Evolutionary conservation across 495 filamentous ascomycete genomes (phyloP).

Genomic region (Parathielavia appendiculata): DNA sequence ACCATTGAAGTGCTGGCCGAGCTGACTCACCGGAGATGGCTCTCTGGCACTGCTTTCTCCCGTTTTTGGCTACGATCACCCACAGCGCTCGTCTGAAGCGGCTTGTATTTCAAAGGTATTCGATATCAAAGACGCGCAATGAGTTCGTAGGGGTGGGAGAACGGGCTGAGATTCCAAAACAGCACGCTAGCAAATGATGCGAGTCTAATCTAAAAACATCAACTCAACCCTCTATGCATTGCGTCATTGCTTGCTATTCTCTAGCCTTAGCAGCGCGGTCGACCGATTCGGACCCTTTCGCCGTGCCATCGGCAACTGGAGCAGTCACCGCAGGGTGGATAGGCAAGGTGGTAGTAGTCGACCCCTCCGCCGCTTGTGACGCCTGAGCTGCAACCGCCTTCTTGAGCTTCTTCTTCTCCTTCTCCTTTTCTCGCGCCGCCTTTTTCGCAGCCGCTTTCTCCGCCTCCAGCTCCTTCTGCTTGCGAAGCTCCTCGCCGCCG

Average conservation of each 20-base stretch:
- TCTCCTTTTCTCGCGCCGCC: slow-evolving; percentile 29
- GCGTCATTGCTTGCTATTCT: neutral
- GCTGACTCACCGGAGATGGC: too few species aligned
- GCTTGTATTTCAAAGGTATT: neutral
- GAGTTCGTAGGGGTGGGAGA: neutral
- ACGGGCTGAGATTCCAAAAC: neutral
- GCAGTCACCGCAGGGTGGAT: slow-evolving; percentile 11
- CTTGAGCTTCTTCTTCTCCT: slow-evolving; percentile 28
- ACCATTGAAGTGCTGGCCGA: too few species aligned
- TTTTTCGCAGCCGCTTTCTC: slow-evolving; percentile 27
- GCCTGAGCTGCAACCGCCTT: slow-evolving; percentile 26
- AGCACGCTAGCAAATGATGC: neutral
- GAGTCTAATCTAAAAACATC: slow-evolving; percentile 10
- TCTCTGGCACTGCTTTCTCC: neutral
- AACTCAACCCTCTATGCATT: neutral
- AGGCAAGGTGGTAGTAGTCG: slow-evolving; percentile 13
- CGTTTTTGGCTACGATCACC: neutral
- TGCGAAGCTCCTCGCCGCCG: slow-evolving; percentile 61
- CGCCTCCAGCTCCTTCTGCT: slow-evolving; percentile 28
- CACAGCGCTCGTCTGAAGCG: neutral
- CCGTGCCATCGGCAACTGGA: neutral
- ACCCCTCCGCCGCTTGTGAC: slow-evolving; percentile 11
- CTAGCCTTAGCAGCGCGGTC: slow-evolving; percentile 1
- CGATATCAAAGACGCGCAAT: neutral
- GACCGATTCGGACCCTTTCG: neutral